Base-by-base conservation (phyloP, 805 yeast species). In the Saturnispora gosingensis region DNA sequence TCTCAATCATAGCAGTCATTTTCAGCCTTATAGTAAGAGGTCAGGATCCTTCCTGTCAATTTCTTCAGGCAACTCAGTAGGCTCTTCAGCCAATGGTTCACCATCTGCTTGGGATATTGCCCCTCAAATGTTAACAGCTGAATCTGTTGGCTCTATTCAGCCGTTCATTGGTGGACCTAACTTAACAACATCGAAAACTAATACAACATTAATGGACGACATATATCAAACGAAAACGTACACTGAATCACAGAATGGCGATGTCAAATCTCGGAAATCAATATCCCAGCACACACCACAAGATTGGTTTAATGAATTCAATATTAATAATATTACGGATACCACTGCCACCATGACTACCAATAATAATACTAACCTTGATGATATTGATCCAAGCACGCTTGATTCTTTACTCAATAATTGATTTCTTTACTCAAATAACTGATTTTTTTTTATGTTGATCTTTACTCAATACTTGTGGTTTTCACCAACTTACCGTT, bases 121-220 rank as follows among this genome's bases (percentile, higher is more conserved):
- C 28, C 69, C 69, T 11, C 60, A 64, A 28, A 44, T 61, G 35
- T 30, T 61, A 10, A 61, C 60, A 8, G 56, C 56, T 25, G 57
- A 57, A 42, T 58, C 61, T 1, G 48, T 60, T 1, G 64, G 57
- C 25, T 58, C 65, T 11, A 44, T 59, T 32, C 50, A 52, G 25
- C 54, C 48, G 2, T 54, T 43, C 36, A 30, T 45, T 5, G 59
- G 55, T 36, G 60, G 57, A 18, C 61, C 61, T 45, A 61, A 56
- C 42, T 49, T 66, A 30, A 56, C 66, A 1, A 67, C 64, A 43
- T 50, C 67, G 2, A 65, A 65, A 48, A 66, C 69, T 2, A 65
- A 67, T 51, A 61, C 69, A 11, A 65, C 70, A 1, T 48, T 66
- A 16, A 64, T 64, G 66, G 68, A 63, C 43, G 70, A 65, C 45